Conservation (phyloP, 345 rosid genomes). For the Ricinus communis region DNA sequence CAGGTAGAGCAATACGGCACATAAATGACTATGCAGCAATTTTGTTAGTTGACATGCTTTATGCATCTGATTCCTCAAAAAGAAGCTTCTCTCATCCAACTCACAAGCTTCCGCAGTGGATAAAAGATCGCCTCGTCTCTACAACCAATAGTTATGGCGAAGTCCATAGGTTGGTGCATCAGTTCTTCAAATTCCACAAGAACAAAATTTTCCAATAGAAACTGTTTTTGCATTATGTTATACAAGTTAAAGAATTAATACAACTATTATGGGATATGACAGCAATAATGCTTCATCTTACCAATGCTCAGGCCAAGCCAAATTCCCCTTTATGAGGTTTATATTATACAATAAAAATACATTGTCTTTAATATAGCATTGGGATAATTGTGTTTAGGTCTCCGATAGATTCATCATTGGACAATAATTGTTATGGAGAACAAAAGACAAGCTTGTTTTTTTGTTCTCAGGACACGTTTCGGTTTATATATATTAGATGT, state of each 20-base stretch:
- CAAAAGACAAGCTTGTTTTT: too few species aligned
- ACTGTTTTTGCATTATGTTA: background rate
- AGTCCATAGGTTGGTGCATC: slow-evolving; percentile 72
- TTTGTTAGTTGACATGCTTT: slow-evolving; percentile 75
- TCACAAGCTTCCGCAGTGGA: slow-evolving; percentile 82
- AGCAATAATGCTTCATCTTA: background rate
- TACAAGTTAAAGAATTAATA: background rate
- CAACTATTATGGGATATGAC: too few species aligned
- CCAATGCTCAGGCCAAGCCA: background rate
- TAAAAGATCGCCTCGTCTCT: slow-evolving; percentile 59
- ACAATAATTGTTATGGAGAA: background rate
- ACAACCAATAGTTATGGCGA: slow-evolving; percentile 75
- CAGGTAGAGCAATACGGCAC: slow-evolving; percentile 91
- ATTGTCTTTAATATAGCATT: background rate
- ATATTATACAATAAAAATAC: background rate
- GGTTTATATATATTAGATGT: too few species aligned
- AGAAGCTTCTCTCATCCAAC: slow-evolving; percentile 55
- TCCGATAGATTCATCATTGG: background rate
- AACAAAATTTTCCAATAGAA: slow-evolving; percentile 15
- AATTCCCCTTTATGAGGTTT: background rate
- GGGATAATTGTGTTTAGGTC: too few species aligned
- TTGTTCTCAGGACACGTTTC: too few species aligned
- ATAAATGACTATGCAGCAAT: slow-evolving; percentile 82
- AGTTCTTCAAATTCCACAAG: slow-evolving; percentile 71
- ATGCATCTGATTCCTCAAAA: slow-evolving; percentile 54